Evolutionary conservation across 164 flowering plant genomes (phyloP).

Genomic region (Buxus sempervirens): DNA sequence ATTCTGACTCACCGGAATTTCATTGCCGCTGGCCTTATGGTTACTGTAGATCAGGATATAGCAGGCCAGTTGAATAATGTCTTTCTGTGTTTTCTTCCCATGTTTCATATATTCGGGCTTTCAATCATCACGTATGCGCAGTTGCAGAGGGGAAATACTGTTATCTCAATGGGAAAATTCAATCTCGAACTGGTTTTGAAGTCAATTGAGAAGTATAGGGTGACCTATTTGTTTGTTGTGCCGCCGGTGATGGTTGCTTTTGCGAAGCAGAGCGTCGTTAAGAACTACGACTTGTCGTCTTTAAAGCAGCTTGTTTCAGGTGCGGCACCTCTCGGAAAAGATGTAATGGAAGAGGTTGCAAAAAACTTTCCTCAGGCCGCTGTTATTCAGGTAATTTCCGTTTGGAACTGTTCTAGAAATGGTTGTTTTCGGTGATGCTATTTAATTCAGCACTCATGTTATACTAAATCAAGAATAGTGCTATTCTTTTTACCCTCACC

Average conservation of each 20-base stretch:
- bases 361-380: constrained; percentile 49
- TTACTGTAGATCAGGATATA: constrained; percentile 30
- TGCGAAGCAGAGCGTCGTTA: constrained; percentile 50
- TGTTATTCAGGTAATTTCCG: constrained; percentile 75
- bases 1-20: constrained; percentile 60
- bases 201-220: constrained; percentile 24
- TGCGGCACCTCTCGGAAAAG: constrained; percentile 84
- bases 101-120: constrained; percentile 87
- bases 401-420: no score
- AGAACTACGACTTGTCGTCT: constrained; percentile 55
- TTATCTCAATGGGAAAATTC: constrained; percentile 36
- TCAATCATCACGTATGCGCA: constrained; percentile 37
- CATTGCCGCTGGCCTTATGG: constrained; percentile 49
- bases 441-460: no score
- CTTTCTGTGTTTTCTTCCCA: constrained; percentile 63
- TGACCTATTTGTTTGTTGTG: constrained; percentile 31
- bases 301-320: constrained; percentile 63
- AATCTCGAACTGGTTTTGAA: constrained; percentile 31
- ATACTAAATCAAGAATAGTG: no score
- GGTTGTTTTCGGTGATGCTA: background rate
- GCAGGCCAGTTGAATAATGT: constrained; percentile 33
- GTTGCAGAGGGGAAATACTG: constrained; percentile 11
- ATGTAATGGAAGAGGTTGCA: constrained; percentile 66
- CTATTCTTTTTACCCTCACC: no score
- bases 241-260: constrained; percentile 54